Percentiles rank a stretch among this genome's conserved stretches.
These are phyloP conservation scores for Brassica nigra DNA, from an alignment of 345 rosid genomes.

Conservation along the genomic window DNA sequence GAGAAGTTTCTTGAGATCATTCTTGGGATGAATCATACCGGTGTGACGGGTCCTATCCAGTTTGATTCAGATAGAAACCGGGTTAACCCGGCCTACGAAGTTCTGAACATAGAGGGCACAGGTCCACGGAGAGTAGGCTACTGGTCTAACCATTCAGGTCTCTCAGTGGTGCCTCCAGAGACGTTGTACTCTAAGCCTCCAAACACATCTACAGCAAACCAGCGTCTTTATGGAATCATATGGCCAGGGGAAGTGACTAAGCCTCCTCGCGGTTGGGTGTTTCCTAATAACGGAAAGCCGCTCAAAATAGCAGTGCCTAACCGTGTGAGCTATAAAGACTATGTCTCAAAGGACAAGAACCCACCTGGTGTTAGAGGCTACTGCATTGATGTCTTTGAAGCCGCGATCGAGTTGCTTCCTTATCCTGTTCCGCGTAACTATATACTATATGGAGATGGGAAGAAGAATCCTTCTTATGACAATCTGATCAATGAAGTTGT, in stretches of 20 bases:
- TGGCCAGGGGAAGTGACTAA: constrained; percentile 83
- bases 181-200: constrained; percentile 55
- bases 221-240: constrained; percentile 59
- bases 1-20: constrained; percentile 60
- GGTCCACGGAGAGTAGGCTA: constrained; percentile 76
- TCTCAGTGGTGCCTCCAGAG: constrained; percentile 75
- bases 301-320: constrained; percentile 77
- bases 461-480: constrained; percentile 61
- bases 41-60: constrained; percentile 64
- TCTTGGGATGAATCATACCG: constrained; percentile 66
- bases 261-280: constrained; percentile 90
- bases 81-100: constrained; percentile 69
- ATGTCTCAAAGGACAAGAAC: constrained; percentile 54
- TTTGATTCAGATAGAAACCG: constrained; percentile 68
- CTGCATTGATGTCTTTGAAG: constrained; percentile 93
- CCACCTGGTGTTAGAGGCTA: constrained; percentile 87
- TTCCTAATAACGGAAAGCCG: constrained; percentile 83
- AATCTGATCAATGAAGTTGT: constrained; percentile 64
- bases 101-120: constrained; percentile 81
- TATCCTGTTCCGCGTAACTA: constrained; percentile 82
- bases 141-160: constrained; percentile 87
- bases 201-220: constrained; percentile 55
- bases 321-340: constrained; percentile 65
- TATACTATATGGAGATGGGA: constrained; percentile 65
- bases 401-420: constrained; percentile 81